phyloP scores from a whole-genome alignment of 768 basidiomycete genomes.

The Lactifluus piperatus region DNA sequence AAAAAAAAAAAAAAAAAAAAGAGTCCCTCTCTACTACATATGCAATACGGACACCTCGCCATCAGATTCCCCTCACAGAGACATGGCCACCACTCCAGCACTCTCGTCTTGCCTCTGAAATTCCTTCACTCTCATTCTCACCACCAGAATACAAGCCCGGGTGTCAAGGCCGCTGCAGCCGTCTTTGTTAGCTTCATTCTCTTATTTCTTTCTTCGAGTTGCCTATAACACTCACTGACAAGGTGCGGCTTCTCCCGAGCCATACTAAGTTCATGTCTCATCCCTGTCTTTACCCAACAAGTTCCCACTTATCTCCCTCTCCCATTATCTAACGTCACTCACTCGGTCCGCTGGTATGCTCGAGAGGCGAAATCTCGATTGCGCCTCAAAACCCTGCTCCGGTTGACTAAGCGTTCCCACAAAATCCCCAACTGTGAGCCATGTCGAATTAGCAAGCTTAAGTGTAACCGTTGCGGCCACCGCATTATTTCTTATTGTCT shows the following conservation, averaged over 20 bases:
- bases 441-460: conserved; percentile 21
- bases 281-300: conserved; percentile 16
- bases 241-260: conserved; percentile 16
- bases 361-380: conserved; percentile 19
- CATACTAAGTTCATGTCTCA: conserved; percentile 18
- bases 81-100: conserved; percentile 11
- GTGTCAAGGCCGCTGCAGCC: conserved; percentile 13
- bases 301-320: conserved; percentile 17
- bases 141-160: too few species aligned
- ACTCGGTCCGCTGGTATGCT: conserved; percentile 15
- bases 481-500: not conserved
- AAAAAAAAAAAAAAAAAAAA: too few species aligned
- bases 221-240: conserved; percentile 9
- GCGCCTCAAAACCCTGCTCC: conserved; percentile 14
- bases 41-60: conserved; percentile 13
- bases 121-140: not conserved
- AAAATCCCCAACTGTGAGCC: conserved; percentile 20
- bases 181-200: conserved; percentile 4
- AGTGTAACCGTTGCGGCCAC: conserved; percentile 17
- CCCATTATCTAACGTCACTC: conserved; percentile 14
- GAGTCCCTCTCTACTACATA: too few species aligned
- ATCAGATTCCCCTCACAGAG: conserved; percentile 11
- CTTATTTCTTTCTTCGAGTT: conserved; percentile 1
- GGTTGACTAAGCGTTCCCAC: conserved; percentile 17
- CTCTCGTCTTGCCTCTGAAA: conserved; percentile 2